Base-by-base conservation (phyloP, 176 grass and related monocot genomes). In the Aechmea fasciata region DNA sequence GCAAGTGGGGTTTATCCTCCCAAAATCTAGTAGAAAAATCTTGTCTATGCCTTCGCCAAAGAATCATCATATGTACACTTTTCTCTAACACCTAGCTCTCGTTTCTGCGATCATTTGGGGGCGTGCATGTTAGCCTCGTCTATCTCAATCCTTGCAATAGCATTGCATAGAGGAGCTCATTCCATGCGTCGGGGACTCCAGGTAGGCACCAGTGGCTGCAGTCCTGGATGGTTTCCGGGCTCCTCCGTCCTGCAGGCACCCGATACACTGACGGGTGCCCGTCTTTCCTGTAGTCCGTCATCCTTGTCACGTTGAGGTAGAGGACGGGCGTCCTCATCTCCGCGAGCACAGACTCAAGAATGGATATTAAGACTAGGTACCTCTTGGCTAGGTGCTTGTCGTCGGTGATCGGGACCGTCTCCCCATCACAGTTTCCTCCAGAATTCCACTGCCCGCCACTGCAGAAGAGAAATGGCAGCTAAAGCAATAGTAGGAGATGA, bases 131-230 rank as follows among this genome's bases (percentile, higher is more conserved):
- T 41, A 7, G 33, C 33, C 33, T 41, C 33, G 5, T 41, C 33
- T 41, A 41, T 7, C 33, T 41, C 33, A 41, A 41, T 41, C 33
- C 33, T 41, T 41, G 33, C 71, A 87, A 70, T 68, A 99, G 83
- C 76, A 89, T 81, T 41, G 89, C 87, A 14, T 90, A 99, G 47
- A 99, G 65, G 79, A 99, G 77, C 77, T 99, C 86, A 22, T 97
- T 97, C 93, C 93, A 97, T 24, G 93, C 85, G 71, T 97, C 93
- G 0, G 93, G 93, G 10, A 97, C 86, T 28, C 93, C 89, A 10
- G 93, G 93, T 59, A 97, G 88, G 82, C 93, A 97, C 93, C 93
- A 97, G 75, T 97, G 89, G 74, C 93, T 97, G 72, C 93, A 97
- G 75, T 97, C 93, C 79, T 97, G 93, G 47, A 78, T 83, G 4